Percentiles rank a stretch among this genome's conserved stretches.
phyloP scores from a whole-genome alignment of 2,329 filamentous ascomycete genomes.

The Aotearoamyces nothofagi region DNA sequence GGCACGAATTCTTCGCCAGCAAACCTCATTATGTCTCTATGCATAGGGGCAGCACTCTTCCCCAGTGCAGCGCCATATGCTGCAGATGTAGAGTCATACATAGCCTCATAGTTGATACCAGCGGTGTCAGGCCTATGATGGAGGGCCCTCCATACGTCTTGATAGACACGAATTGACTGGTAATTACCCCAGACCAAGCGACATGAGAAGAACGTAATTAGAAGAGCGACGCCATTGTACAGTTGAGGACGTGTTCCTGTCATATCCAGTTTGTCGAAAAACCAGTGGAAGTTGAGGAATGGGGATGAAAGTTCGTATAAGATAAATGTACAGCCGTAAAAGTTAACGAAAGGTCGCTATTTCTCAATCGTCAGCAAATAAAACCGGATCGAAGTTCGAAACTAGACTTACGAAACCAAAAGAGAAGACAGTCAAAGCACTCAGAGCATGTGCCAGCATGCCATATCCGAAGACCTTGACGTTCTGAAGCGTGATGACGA shows the following conservation, averaged over 20 bases:
- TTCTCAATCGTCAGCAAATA: conserved; percentile 6
- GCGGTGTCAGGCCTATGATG: conserved; percentile 24
- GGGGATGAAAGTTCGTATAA: conserved; percentile 78
- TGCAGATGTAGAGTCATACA: conserved; percentile 20
- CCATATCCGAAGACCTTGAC: conserved; percentile 44
- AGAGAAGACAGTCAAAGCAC: conserved; percentile 58
- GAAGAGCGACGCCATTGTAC: conserved; percentile 60
- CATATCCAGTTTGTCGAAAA: conserved; percentile 73
- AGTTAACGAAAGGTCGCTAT: conserved; percentile 72
- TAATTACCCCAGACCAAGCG: conserved; percentile 68
- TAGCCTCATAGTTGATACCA: conserved; percentile 18
- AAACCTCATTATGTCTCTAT: conserved; percentile 31
- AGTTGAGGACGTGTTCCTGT: conserved; percentile 62
- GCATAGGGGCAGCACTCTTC: conserved; percentile 13
- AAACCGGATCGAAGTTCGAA: background rate
- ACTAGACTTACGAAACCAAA: conserved; percentile 57
- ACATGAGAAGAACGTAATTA: conserved; percentile 61
- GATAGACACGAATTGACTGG: conserved; percentile 52
- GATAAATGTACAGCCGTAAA: conserved; percentile 67
- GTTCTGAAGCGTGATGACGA: conserved; percentile 53
- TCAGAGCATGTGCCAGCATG: conserved; percentile 60
- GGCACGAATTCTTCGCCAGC: conserved; percentile 41
- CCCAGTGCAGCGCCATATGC: conserved; percentile 18
- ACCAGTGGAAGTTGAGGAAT: conserved; percentile 84
- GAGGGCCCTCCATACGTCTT: conserved; percentile 50